A percentile compares a stretch with the other conserved stretches of the same genome.
Conservation (phyloP, 2,329 filamentous ascomycete genomes). For the Colletotrichum graminicola region DNA sequence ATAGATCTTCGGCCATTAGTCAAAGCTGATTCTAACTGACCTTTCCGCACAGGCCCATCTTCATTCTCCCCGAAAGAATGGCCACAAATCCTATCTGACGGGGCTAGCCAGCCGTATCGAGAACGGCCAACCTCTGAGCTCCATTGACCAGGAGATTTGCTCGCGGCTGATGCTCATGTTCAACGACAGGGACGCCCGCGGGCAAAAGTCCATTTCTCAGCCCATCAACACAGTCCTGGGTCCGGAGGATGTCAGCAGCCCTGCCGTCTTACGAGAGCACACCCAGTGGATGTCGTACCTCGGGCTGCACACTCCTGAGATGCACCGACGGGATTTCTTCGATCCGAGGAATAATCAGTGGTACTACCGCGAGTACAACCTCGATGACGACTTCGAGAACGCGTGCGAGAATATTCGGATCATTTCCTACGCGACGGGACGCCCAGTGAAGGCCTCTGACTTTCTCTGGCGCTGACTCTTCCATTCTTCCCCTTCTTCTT, state of each 20-base stretch:
- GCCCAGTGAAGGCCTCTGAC: constrained; percentile 28
- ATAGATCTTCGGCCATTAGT: not conserved
- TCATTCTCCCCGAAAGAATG: constrained; percentile 38
- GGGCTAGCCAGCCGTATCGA: constrained; percentile 29
- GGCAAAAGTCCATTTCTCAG: constrained; percentile 37
- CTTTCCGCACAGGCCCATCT: constrained; percentile 27
- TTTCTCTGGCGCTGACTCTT: constrained; percentile 28
- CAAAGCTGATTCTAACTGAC: not conserved
- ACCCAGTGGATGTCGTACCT: constrained; percentile 41
- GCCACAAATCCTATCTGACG: constrained; percentile 33
- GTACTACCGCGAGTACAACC: constrained; percentile 38
- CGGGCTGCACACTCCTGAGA: constrained; percentile 25
- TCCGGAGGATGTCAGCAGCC: constrained; percentile 35
- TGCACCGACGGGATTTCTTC: constrained; percentile 33
- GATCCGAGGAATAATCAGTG: constrained; percentile 29
- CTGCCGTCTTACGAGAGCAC: constrained; percentile 37
- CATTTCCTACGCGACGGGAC: constrained; percentile 28
- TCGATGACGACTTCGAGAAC: constrained; percentile 38
- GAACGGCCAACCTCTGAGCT: constrained; percentile 32
- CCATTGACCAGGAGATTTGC: constrained; percentile 35
- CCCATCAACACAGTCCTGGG: constrained; percentile 35
- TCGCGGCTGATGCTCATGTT: constrained; percentile 41
- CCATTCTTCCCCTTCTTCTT: not conserved
- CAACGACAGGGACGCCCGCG: constrained; percentile 39
- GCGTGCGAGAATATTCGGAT: constrained; percentile 33